Conservation (phyloP, 2,329 filamentous ascomycete species). For the Colletotrichum kahawae region DNA sequence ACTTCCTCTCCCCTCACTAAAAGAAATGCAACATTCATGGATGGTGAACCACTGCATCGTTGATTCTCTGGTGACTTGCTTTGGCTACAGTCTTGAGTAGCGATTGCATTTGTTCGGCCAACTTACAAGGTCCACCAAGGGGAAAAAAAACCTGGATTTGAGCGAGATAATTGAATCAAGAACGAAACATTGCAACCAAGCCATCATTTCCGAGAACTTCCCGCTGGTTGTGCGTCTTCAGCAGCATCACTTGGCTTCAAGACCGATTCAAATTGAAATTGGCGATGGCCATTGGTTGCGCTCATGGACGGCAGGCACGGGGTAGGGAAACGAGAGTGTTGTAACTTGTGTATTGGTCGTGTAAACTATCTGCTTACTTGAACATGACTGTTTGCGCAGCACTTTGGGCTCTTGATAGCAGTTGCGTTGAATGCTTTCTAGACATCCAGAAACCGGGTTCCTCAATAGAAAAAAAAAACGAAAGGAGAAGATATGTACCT, state of each 20-base stretch:
- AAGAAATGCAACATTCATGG: neutral
- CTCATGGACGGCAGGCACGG: neutral
- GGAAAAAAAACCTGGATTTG: neutral
- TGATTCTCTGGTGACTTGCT: neutral
- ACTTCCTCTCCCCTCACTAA: neutral
- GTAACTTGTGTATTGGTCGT: neutral
- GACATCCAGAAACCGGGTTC: neutral
- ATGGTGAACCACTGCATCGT: rapidly evolving
- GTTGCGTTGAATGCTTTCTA: neutral
- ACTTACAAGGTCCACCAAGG: neutral
- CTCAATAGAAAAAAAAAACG: neutral
- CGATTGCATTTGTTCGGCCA: neutral
- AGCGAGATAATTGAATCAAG: neutral
- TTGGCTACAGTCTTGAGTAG: neutral
- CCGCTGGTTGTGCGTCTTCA: neutral
- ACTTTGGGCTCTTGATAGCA: neutral
- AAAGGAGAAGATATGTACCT: conserved; percentile 63
- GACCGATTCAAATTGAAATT: neutral
- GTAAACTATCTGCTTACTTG: neutral
- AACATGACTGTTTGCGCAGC: neutral
- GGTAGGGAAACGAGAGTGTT: neutral
- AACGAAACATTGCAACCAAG: neutral
- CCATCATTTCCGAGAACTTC: neutral
- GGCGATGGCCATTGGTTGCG: neutral
- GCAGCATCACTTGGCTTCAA: neutral